Evolutionary conservation across 2,329 filamentous ascomycete genomes (phyloP), one percentile per base, ranked within the genome.

Genomic region (Monilinia vaccinii-corymbosi): DNA sequence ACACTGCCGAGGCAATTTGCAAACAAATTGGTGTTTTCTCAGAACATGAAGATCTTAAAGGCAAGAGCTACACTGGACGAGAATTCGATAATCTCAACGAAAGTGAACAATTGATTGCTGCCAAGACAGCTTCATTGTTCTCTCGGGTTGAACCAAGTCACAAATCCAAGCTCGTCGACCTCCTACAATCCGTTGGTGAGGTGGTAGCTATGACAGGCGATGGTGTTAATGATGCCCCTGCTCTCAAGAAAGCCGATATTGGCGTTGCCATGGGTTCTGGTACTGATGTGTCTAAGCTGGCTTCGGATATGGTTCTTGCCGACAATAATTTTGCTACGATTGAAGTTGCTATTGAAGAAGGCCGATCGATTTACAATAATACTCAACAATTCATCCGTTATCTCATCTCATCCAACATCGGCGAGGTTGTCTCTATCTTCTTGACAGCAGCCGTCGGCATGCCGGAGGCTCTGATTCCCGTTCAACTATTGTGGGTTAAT

Each of bases 321-420:
- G 95, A 99, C 76, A 91, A 97, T 77, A 99, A 99, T 80, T 99
- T 99, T 74, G 94, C 94, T 63, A 99, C 94, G 4, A 99, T 99
- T 67, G 90, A 96, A 73, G 81, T 91, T 60, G 94, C 94, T 53
- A 92, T 99, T 65, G 94, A 99, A 74, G 94, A 99, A 76, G 94
- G 94, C 58, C 88, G 94, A 64, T 92, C 92, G 65, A 99, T 99
- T 76, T 99, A 97, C 83, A 97, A 94, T 86, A 99, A 99, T 81
- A 99, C 94, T 7, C 94, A 99, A 73, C 94, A 99, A 74, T 99
- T 99, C 76, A 99, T 99, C 76, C 90, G 95, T 53, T 99, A 99
- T 74, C 83, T 99, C 63, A 99, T 99, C 74, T 97, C 93, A 10
- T 97, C 93, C 65, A 99, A 99, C 78, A 99, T 99, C 67, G 95